Conservation (phyloP, 2,329 filamentous ascomycete genomes). For the Tolypocladium album region DNA sequence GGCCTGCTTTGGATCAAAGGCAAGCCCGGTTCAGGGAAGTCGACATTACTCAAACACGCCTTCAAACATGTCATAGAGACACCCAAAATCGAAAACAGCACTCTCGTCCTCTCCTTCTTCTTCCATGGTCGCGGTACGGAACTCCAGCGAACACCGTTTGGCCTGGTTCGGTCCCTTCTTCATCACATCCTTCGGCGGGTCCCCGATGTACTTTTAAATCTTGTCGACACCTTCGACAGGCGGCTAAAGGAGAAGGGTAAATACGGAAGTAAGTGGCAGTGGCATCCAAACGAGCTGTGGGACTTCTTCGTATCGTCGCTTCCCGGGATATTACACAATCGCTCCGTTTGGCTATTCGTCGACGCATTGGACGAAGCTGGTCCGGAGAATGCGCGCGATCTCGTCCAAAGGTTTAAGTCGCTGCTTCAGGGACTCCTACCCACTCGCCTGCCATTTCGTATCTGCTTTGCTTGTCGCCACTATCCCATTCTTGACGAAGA, state of each 20-base stretch:
- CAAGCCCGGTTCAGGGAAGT: too few relatives aligned
- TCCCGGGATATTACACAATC: constrained; percentile 7
- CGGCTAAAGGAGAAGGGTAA: too few relatives aligned
- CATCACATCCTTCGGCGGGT: constrained; percentile 12
- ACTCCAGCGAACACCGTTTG: constrained; percentile 19
- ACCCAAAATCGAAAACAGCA: not conserved
- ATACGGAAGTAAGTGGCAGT: constrained; percentile 12
- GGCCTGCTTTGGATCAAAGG: constrained; percentile 21
- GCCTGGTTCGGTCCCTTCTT: constrained; percentile 23
- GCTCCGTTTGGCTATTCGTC: constrained; percentile 16
- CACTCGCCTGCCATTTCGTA: constrained; percentile 6
- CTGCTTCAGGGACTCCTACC: not conserved
- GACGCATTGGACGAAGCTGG: constrained; percentile 25
- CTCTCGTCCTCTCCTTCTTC: constrained; percentile 16
- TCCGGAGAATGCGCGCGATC: constrained; percentile 8
- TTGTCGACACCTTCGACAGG: constrained; percentile 2
- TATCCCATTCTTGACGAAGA: constrained; percentile 15
- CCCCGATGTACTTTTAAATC: constrained; percentile 7
- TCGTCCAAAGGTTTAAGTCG: constrained; percentile 11
- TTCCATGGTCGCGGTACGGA: constrained; percentile 20
- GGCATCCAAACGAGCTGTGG: constrained; percentile 13
- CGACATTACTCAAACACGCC: constrained; percentile 14
- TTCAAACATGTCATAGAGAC: constrained; percentile 8
- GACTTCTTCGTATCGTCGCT: constrained; percentile 10
- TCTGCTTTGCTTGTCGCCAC: constrained; percentile 22